These are phyloP conservation scores for Hygrocybe punicea DNA, from an alignment of 768 basidiomycete species.

Conservation along the genomic window DNA sequence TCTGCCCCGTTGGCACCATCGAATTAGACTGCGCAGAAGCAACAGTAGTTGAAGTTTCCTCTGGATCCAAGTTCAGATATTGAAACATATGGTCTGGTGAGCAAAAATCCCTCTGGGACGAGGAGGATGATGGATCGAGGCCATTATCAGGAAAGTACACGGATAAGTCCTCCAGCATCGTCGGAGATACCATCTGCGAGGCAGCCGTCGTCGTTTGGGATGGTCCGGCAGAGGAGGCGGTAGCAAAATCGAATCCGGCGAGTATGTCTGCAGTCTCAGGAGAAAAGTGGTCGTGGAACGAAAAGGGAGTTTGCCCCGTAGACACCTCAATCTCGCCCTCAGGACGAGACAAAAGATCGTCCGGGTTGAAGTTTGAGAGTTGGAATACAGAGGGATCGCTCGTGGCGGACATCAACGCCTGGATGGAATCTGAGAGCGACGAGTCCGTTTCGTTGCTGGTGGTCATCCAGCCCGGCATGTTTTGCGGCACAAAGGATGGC, in stretches of 20 bases:
- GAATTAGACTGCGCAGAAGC: not conserved
- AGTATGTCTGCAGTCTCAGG: conserved; percentile 10
- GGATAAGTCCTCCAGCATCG: not conserved
- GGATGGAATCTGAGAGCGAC: conserved; percentile 23
- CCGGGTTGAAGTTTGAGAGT: conserved; percentile 31
- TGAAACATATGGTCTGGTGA: conserved; percentile 9
- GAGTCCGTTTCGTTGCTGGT: not conserved
- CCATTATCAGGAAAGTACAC: conserved; percentile 1
- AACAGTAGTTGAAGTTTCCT: not conserved
- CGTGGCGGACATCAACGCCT: conserved; percentile 30
- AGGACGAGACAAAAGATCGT: conserved; percentile 32
- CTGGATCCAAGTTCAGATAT: conserved; percentile 37
- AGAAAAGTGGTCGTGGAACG: not conserved
- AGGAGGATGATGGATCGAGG: not conserved
- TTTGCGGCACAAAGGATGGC: not conserved
- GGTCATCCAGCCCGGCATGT: not conserved
- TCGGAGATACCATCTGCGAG: not conserved
- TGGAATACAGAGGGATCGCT: conserved; percentile 37
- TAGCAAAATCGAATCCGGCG: conserved; percentile 16
- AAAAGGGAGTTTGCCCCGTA: conserved; percentile 19
- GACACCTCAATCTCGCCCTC: conserved; percentile 39
- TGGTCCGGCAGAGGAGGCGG: conserved; percentile 1
- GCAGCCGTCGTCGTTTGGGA: not conserved
- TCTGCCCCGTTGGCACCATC: not conserved
- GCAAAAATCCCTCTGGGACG: not conserved